These are phyloP conservation scores for Orbilia brochopaga DNA, from an alignment of 2,329 filamentous ascomycete genomes.

Conservation along the genomic window DNA sequence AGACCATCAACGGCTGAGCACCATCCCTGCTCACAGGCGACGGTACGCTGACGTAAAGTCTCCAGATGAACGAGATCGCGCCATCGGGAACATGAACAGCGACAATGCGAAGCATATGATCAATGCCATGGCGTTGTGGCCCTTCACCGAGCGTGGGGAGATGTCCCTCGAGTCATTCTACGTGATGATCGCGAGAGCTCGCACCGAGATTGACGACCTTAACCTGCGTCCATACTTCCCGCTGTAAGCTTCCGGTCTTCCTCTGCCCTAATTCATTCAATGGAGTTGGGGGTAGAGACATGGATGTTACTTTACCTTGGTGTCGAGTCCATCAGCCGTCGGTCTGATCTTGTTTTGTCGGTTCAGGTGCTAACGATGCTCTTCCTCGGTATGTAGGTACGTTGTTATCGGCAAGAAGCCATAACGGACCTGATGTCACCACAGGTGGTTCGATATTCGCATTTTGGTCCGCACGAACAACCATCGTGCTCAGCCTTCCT, in stretches of 20 bases:
- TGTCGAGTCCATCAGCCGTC: neutral
- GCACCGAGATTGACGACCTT: slow-evolving; percentile 53
- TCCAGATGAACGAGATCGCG: slow-evolving; percentile 59
- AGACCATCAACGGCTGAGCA: slow-evolving; percentile 52
- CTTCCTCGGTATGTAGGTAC: slow-evolving; percentile 28
- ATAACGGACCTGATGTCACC: slow-evolving; percentile 13
- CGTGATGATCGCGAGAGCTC: slow-evolving; percentile 53
- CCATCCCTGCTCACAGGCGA: slow-evolving; percentile 1
- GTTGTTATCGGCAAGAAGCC: slow-evolving; percentile 47
- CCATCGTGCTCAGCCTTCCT: slow-evolving; percentile 20
- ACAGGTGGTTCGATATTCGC: slow-evolving; percentile 17
- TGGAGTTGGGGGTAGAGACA: neutral
- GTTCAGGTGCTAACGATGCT: neutral
- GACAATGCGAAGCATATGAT: slow-evolving; percentile 58
- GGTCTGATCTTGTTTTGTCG: neutral
- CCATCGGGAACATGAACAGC: slow-evolving; percentile 57
- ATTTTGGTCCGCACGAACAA: slow-evolving; percentile 25
- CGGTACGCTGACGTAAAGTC: slow-evolving; percentile 51
- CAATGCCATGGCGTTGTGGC: slow-evolving; percentile 59
- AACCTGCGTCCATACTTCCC: slow-evolving; percentile 54
- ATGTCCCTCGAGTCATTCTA: slow-evolving; percentile 59
- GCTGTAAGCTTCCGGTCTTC: slow-evolving; percentile 52
- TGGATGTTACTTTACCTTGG: slow-evolving; percentile 11
- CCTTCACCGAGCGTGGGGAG: slow-evolving; percentile 59
- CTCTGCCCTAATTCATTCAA: neutral